Percentiles rank a stretch among this genome's conserved stretches.
phyloP scores from a whole-genome alignment of 2,329 filamentous ascomycete genomes.

The Orbilia javanica region DNA sequence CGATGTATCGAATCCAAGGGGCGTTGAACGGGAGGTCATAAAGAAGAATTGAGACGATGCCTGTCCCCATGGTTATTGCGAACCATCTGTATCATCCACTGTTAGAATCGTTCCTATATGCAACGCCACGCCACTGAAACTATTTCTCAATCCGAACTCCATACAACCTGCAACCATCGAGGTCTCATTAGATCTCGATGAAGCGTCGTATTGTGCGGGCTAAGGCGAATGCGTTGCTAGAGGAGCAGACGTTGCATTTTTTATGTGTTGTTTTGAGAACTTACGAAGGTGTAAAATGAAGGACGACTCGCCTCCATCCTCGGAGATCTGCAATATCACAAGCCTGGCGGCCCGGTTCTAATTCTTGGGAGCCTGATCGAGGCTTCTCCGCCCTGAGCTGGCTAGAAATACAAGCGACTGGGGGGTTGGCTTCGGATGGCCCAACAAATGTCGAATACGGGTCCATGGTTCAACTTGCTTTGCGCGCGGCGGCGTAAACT shows the following conservation, averaged over 20 bases:
- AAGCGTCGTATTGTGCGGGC: neutral
- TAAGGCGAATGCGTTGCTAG: neutral
- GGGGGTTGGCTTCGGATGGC: slow-evolving; percentile 27
- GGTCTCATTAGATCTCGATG: neutral
- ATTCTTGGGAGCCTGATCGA: slow-evolving; percentile 1
- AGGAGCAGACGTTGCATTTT: slow-evolving; percentile 37
- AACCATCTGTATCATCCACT: slow-evolving; percentile 68
- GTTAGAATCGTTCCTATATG: neutral
- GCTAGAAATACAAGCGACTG: neutral
- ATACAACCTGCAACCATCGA: neutral
- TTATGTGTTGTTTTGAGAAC: slow-evolving; percentile 62
- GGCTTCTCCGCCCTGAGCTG: neutral
- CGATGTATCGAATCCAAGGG: slow-evolving; percentile 72
- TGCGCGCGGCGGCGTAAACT: slow-evolving; percentile 15
- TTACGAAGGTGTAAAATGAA: slow-evolving; percentile 72
- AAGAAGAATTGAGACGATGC: slow-evolving; percentile 75
- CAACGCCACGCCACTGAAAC: too few relatives aligned
- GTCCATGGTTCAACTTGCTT: slow-evolving; percentile 24
- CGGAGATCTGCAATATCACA: slow-evolving; percentile 24
- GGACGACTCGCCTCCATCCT: slow-evolving; percentile 68
- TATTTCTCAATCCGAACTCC: too few relatives aligned
- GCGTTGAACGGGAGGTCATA: slow-evolving; percentile 74
- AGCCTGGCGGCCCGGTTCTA: slow-evolving; percentile 32
- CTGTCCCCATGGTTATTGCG: slow-evolving; percentile 75
- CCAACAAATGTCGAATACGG: slow-evolving; percentile 42